Percentiles rank a stretch among this genome's conserved stretches.
These are phyloP conservation scores for Skeletonema costatum DNA, from an alignment of 108 stramenopile species.

Conservation along the genomic window DNA sequence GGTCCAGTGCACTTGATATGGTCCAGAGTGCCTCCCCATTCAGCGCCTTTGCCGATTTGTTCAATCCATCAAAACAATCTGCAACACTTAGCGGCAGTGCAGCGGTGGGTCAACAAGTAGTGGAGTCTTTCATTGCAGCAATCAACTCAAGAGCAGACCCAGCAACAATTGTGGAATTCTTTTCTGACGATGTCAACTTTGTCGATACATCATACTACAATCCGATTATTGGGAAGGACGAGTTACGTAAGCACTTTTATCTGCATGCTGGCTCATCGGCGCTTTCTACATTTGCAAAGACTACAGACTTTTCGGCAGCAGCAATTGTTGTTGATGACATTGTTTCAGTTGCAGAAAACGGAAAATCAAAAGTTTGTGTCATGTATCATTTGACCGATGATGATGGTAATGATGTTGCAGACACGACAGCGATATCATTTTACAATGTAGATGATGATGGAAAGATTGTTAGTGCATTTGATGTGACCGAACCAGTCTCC, in stretches of 20 bases:
- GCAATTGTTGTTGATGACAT: slow-evolving; percentile 34
- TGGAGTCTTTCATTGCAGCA: slow-evolving; percentile 28
- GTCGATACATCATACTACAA: slow-evolving; percentile 38
- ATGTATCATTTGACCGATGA: slow-evolving; percentile 39
- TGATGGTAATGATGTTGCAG: background rate
- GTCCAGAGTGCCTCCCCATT: slow-evolving; percentile 6
- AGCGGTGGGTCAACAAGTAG: slow-evolving; percentile 5
- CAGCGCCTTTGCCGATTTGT: slow-evolving; percentile 5
- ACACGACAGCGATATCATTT: slow-evolving; percentile 28
- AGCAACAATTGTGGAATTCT: slow-evolving; percentile 13
- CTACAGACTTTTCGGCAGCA: background rate
- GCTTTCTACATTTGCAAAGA: slow-evolving; percentile 19
- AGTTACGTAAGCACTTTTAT: slow-evolving; percentile 21
- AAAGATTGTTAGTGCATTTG: slow-evolving; percentile 31
- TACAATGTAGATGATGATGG: slow-evolving; percentile 20
- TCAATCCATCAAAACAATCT: slow-evolving; percentile 8
- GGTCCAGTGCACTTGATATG: background rate
- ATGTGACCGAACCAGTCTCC: slow-evolving; percentile 31
- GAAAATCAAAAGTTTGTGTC: slow-evolving; percentile 32
- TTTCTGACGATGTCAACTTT: slow-evolving; percentile 23
- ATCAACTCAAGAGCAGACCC: slow-evolving; percentile 23
- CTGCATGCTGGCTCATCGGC: slow-evolving; percentile 28
- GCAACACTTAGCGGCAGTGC: background rate
- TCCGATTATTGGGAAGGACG: slow-evolving; percentile 31
- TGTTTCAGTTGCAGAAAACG: slow-evolving; percentile 7